A percentile compares a stretch with the other conserved stretches of the same genome.
phyloP scores from a whole-genome alignment of 768 basidiomycete genomes.

The Macrolepiota fuliginosa region DNA sequence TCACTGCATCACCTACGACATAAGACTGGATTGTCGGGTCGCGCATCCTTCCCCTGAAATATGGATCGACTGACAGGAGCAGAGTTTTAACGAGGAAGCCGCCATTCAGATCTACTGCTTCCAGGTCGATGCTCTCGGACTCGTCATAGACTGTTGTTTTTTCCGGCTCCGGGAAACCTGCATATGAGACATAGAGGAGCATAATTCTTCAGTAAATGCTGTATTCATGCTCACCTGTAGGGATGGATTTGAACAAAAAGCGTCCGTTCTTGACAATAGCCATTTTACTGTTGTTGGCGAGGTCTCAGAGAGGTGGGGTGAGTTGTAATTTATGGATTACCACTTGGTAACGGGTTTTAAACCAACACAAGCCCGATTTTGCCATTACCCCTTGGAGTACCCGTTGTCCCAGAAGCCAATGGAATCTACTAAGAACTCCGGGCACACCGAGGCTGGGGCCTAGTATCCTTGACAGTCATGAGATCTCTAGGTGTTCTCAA shows the following conservation, averaged over 20 bases:
- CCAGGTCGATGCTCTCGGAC: conserved; percentile 40
- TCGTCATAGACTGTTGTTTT: conserved; percentile 38
- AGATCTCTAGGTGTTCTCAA: too few relatives aligned
- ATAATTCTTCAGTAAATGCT: not conserved
- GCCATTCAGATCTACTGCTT: conserved; percentile 33
- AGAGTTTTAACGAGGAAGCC: conserved; percentile 43
- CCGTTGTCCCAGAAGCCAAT: too few relatives aligned
- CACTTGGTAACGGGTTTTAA: too few relatives aligned
- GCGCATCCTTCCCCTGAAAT: conserved; percentile 37
- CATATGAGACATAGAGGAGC: not conserved
- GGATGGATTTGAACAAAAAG: conserved; percentile 28
- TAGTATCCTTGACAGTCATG: too few relatives aligned
- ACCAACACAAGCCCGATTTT: too few relatives aligned
- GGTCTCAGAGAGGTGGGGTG: not conserved
- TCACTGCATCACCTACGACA: not conserved
- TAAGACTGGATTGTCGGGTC: conserved; percentile 21
- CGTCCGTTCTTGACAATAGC: conserved; percentile 23
- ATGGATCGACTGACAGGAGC: conserved; percentile 44
- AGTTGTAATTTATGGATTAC: too few relatives aligned
- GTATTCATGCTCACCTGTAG: conserved; percentile 15
- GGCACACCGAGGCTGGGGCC: too few relatives aligned
- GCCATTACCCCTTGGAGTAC: too few relatives aligned
- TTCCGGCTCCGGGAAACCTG: conserved; percentile 31
- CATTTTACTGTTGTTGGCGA: conserved; percentile 11
- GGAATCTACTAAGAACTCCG: too few relatives aligned